phyloP scores from a whole-genome alignment of 1,284 basidiomycete species.

The Malassezia arunalokei region DNA sequence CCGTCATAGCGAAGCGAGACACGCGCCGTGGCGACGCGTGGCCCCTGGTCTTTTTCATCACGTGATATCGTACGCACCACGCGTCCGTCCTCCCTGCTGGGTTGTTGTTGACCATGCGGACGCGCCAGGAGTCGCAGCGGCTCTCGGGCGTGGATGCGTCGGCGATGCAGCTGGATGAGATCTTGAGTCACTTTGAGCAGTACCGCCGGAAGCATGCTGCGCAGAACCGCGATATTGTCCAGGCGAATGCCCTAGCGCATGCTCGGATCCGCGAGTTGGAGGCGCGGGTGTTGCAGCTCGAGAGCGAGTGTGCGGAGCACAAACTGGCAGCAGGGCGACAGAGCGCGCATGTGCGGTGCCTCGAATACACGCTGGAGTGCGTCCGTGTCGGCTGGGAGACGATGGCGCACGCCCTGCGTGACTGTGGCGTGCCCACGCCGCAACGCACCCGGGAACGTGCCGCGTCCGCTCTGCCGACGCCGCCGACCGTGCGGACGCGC shows the following conservation, averaged over 20 bases:
- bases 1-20: no score
- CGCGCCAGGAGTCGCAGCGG: conserved; percentile 16
- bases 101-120: not conserved
- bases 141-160: conserved; percentile 13
- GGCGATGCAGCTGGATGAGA: conserved; percentile 28
- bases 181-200: conserved; percentile 40
- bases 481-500: not conserved
- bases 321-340: conserved; percentile 16
- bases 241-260: conserved; percentile 31
- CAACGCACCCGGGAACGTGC: not conserved
- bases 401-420: conserved; percentile 24
- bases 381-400: conserved; percentile 31
- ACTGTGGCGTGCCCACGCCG: conserved; percentile 9
- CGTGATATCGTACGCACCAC: not conserved
- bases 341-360: conserved; percentile 20
- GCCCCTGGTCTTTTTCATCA: not conserved
- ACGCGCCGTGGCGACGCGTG: no score
- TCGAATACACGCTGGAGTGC: conserved; percentile 24
- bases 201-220: conserved; percentile 38
- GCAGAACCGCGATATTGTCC: conserved; percentile 43
- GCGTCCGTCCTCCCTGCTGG: not conserved
- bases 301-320: conserved; percentile 26
- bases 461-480: not conserved
- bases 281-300: conserved; percentile 26
- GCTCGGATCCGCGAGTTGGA: conserved; percentile 39